These are phyloP conservation scores for Plectranthus barbatus DNA, from an alignment of 257 asterid genomes.

Conservation along the genomic window DNA sequence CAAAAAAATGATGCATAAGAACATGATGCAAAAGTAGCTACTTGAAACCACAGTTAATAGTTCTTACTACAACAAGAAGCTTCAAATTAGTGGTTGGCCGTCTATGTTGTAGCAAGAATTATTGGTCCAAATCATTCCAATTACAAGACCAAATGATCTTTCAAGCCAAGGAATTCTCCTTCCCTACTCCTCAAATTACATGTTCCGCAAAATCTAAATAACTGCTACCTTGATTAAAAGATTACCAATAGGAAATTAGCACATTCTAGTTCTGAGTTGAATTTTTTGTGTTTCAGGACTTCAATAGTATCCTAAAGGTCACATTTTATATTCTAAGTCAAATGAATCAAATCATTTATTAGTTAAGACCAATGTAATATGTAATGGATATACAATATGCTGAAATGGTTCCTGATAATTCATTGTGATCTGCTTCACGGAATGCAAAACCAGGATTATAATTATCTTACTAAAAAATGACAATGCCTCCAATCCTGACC, in stretches of 20 bases:
- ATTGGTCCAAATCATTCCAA: no score
- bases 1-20: no score
- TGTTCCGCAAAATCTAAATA: no score
- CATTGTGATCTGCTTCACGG: not conserved
- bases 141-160: no score
- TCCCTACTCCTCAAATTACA: no score
- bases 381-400: not conserved
- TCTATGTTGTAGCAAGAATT: no score
- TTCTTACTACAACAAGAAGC: no score
- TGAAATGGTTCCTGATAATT: not conserved
- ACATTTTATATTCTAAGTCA: not conserved
- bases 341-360: not conserved
- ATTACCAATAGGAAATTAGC: not conserved
- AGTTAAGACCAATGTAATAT: not conserved
- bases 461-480: not conserved
- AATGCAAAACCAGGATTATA: not conserved
- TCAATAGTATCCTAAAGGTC: not conserved
- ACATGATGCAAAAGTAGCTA: no score
- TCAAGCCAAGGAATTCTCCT: no score
- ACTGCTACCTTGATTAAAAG: no score
- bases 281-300: not conserved
- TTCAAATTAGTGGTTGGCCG: no score
- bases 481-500: not conserved
- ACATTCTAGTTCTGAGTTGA: not conserved
- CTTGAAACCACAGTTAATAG: no score